Evolutionary conservation across 1,139 yeast genomes (phyloP), one percentile per base, ranked within the genome.

Genomic region (Meyerozyma athensensis): DNA sequence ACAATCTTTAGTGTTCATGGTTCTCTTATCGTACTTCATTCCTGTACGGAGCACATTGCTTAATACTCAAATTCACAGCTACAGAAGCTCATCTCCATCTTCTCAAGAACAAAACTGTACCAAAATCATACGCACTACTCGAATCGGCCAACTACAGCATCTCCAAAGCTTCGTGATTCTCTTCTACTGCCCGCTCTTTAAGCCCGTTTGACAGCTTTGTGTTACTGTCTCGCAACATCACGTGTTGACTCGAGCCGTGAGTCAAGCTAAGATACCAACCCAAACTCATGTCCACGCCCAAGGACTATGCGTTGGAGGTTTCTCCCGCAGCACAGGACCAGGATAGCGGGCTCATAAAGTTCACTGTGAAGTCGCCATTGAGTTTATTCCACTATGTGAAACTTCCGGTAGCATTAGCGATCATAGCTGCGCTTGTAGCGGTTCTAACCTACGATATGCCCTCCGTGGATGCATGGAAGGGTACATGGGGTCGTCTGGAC

Each of bases 261-360:
- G n/a, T 24, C 30, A 9, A n/a, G 12, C 24, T n/a, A 10, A 13
- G 13, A 7, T 9, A 7, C 20, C 28, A 13, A 8, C 7, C 26
- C 35, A 12, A n/a, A n/a, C 7, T 17, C 30, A 61, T 63, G 68
- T 59, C 67, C 30, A 58, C 65, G 6, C 40, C 52, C 26, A 64
- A 64, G 43, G 58, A 62, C 44, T 63, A 54, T 44, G 42, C 46
- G 17, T 50, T 65, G 38, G 63, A 61, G 34, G 53, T 61, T 30
- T 44, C 50, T 18, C 65, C 67, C 10, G 40, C 37, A 18, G 36
- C 36, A 10, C 39, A 34, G 18, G 30, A 31, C 21, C 24, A 35
- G 3, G 36, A 43, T 32, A 36, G 43, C 22, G 54, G 48, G 40
- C 41, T 55, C 31, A 45, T 51, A 30, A 52, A 52, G 33, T 58